phyloP scores from a whole-genome alignment of 1,284 basidiomycete species.

The Boletus smithii region DNA sequence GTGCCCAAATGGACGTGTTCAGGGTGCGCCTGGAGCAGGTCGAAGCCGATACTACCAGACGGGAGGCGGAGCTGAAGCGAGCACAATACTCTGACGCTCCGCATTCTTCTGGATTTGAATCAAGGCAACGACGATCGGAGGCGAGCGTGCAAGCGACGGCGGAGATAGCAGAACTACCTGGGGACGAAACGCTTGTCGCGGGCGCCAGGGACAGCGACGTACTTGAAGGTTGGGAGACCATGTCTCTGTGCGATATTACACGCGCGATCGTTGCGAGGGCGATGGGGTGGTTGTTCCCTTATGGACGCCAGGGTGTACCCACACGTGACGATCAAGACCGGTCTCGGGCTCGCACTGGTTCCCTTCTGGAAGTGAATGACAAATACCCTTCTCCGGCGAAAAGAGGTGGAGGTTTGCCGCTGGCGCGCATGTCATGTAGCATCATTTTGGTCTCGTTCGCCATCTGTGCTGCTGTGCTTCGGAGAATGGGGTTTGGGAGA shows the following conservation, averaged over 20 bases:
- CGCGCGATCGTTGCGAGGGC: constrained; percentile 19
- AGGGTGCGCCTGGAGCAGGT: constrained; percentile 26
- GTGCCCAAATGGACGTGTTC: constrained; percentile 26
- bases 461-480: constrained; percentile 26
- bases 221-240: not conserved
- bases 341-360: not conserved
- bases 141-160: not conserved
- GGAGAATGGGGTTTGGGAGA: constrained; percentile 25
- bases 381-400: constrained; percentile 7
- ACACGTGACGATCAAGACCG: not conserved
- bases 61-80: constrained; percentile 12
- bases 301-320: constrained; percentile 4
- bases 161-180: not conserved
- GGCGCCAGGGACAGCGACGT: not conserved
- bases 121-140: constrained; percentile 2
- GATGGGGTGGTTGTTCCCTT: constrained; percentile 29
- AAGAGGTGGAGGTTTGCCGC: not conserved
- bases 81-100: not conserved
- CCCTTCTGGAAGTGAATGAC: constrained; percentile 1
- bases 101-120: not conserved
- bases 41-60: constrained; percentile 21
- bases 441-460: constrained; percentile 32
- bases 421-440: constrained; percentile 20
- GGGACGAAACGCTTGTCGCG: not conserved
- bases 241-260: constrained; percentile 13